Evolutionary conservation across 352 stramenopile species (phyloP), one percentile per base, ranked within the genome.

Genomic region (Phytophthora hybrid): DNA sequence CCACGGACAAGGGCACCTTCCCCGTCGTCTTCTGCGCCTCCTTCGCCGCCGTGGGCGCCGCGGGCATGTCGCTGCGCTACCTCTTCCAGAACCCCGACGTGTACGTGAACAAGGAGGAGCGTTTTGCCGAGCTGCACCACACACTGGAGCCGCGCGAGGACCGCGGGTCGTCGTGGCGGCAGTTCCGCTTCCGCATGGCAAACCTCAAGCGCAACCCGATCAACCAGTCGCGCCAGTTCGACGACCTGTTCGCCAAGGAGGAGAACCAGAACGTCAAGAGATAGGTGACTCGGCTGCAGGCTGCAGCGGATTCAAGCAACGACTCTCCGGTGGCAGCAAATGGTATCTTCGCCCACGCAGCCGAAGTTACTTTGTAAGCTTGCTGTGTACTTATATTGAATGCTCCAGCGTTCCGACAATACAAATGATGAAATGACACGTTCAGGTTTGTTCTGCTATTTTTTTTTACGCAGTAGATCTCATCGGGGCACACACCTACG

Each of bases 81-180:
- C 63, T 87, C 32, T 80, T 85, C 67, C 58, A 69, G 57, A 89
- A 89, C 79, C 84, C 82, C 56, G 84, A 90, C 62, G 84, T 89
- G 68, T 88, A 86, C 74, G 76, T 92, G 64, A 82, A 88, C 80
- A 92, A 92, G 79, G 75, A 89, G 26, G 69, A 81, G 56, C 84
- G 84, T 46, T 76, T 81, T 68, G 59, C 68, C 21, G 26, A 69
- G 56, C 57, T 90, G 54, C 82, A 90, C 76, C 75, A 90, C 76
- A 76, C 67, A 31, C 23, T 55, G 49, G 49, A 55, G 49, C 49
- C 49, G 21, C 49, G 83, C 56, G 77, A 79, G 56, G 76, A 84
- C 37, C 70, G 63, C 7, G 84, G 84, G 11, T 63, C 73, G 21
- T 29, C 69, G 47, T 92, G 84, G 84, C 82, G 84, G 32, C 81